Conservation (phyloP, 495 filamentous ascomycete species). For the Neurospora discreta region DNA sequence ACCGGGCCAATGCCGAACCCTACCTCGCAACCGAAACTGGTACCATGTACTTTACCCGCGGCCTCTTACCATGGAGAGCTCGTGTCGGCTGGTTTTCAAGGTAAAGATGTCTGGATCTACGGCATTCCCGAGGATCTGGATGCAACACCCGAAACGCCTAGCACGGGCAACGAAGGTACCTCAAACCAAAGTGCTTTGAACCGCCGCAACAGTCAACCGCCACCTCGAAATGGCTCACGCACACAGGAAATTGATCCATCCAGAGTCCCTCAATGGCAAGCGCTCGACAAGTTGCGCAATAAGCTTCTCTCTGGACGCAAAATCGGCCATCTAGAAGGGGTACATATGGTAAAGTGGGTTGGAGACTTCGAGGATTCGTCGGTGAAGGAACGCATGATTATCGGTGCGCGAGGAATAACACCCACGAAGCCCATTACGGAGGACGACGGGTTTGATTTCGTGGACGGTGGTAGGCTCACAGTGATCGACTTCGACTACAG, state of each 20-base stretch:
- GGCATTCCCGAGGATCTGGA: slow-evolving; percentile 68
- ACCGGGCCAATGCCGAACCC: slow-evolving; percentile 50
- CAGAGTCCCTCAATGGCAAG: slow-evolving; percentile 54
- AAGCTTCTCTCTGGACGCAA: slow-evolving; percentile 50
- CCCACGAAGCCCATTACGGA: slow-evolving; percentile 47
- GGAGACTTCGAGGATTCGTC: slow-evolving; percentile 32
- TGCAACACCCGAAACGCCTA: slow-evolving; percentile 30
- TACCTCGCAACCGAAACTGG: slow-evolving; percentile 31
- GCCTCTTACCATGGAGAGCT: slow-evolving; percentile 59
- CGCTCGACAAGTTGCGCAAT: slow-evolving; percentile 55
- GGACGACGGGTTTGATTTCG: slow-evolving; percentile 60
- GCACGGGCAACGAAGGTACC: slow-evolving; percentile 16
- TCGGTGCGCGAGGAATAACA: slow-evolving; percentile 66
- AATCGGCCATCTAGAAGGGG: slow-evolving; percentile 42
- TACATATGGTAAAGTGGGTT: slow-evolving; percentile 55
- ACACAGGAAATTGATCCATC: slow-evolving; percentile 24
- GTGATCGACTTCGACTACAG: slow-evolving; percentile 65
- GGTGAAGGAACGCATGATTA: slow-evolving; percentile 51
- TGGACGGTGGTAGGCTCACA: slow-evolving; percentile 73
- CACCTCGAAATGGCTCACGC: slow-evolving; percentile 23
- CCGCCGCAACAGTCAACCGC: slow-evolving; percentile 31
- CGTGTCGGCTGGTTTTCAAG: slow-evolving; percentile 63
- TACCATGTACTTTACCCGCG: slow-evolving; percentile 60
- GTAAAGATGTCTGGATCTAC: slow-evolving; percentile 68
- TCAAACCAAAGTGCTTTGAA: slow-evolving; percentile 16